These are phyloP conservation scores for Sphenostylis stenocarpa DNA, from an alignment of 306 rosid species.

Conservation along the genomic window DNA sequence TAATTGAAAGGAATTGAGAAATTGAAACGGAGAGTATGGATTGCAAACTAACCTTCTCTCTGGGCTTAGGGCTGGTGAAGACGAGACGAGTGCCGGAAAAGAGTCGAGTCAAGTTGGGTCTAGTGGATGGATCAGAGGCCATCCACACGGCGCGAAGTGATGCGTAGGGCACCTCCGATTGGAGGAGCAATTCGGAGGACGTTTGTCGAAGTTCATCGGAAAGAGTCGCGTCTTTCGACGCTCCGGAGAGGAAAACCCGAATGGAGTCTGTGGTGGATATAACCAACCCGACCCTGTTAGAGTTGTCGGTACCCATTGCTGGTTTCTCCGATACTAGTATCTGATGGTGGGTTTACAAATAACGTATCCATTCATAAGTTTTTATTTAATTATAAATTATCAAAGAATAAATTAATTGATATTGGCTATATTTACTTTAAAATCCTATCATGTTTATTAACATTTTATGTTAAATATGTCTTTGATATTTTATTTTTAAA, in stretches of 20 bases:
- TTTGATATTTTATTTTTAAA: no score
- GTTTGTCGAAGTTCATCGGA: constrained; percentile 56
- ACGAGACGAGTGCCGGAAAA: constrained; percentile 53
- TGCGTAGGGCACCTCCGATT: constrained; percentile 51
- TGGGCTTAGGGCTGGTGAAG: constrained; percentile 73
- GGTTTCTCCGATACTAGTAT: not conserved
- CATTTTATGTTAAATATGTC: no score
- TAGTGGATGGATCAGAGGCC: constrained; percentile 40
- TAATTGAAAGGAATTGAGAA: not conserved
- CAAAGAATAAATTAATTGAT: no score
- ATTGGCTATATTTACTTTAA: no score
- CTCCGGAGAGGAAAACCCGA: constrained; percentile 50
- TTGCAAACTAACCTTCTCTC: constrained; percentile 63
- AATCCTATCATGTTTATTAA: no score
- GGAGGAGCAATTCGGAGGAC: constrained; percentile 53
- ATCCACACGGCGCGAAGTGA: constrained; percentile 63
- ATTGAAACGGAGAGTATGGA: not conserved
- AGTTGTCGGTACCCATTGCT: constrained; percentile 14
- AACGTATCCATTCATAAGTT: no score
- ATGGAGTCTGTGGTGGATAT: constrained; percentile 51
- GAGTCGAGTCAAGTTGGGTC: constrained; percentile 56
- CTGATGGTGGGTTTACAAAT: no score
- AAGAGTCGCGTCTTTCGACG: constrained; percentile 51
- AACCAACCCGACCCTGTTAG: constrained; percentile 53
- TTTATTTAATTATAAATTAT: no score